Evolutionary conservation across 371 early-diverging fungal species (phyloP), one percentile per base, ranked within the genome.

Genomic region (Mycotypha africana): DNA sequence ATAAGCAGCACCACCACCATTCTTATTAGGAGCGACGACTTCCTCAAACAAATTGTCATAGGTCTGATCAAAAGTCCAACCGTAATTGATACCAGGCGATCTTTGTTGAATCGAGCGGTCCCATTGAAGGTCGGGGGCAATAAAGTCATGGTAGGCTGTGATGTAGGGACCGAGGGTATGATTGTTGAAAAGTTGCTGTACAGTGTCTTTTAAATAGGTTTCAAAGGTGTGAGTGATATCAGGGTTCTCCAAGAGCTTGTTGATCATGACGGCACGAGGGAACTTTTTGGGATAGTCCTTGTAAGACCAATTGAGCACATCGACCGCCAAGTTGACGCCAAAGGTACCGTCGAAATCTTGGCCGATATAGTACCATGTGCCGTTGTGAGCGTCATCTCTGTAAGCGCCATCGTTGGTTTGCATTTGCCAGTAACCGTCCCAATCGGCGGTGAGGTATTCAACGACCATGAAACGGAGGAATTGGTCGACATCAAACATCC

Each of bases 391-490:
- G 25, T 60, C 52, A 37, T 79, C 79, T 24, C 67, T 71, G 53
- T 74, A 79, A 11, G 76, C 70, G 40, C 76, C 79, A 46, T 66
- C 64, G 44, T 79, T 79, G 32, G 72, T 69, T 49, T 73, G 75
- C 45, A 37, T 33, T 53, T 59, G 58, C 77, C 76, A 76, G 52
- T 79, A 79, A 15, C 65, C 75, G 42, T 79, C 79, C 79, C 79
- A 79, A 43, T 65, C 47, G 16, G 68, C 79, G 32, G 67, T 55
- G 14, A 76, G 60, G 41, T 73, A 76, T 48, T 79, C 79, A 53
- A 76, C 53, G 14, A 79, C 79, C 77, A 79, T 76, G 56, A 73
- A 74, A 10, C 79, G 73, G 15, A 79, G 45, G 49, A 74, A 73
- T 6, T 58, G 45, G 21, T 79, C 79, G 16, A 68, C 24, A 37